Evolutionary conservation across 306 rosid genomes (phyloP).

Genomic region (Carpinus viminea): DNA sequence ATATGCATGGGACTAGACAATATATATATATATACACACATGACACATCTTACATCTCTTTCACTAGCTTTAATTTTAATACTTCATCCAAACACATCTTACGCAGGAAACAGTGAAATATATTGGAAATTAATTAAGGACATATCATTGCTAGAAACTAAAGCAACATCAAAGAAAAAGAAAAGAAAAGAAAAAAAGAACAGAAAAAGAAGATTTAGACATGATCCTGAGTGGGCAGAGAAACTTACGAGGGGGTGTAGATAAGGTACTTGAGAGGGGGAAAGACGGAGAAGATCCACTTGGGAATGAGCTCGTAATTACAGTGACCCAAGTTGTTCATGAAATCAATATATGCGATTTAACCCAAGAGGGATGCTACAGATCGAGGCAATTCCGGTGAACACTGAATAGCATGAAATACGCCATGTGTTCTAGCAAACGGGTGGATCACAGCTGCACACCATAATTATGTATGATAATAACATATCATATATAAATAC

Average conservation of each 20-base stretch:
- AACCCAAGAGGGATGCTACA: neutral
- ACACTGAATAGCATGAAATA: conserved; percentile 26
- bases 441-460: conserved; percentile 52
- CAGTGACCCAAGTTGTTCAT: conserved; percentile 64
- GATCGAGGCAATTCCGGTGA: conserved; percentile 25
- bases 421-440: conserved; percentile 45
- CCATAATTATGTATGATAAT: too few relatives aligned
- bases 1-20: too few relatives aligned
- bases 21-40: too few relatives aligned
- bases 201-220: too few relatives aligned
- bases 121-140: too few relatives aligned
- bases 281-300: conserved; percentile 30
- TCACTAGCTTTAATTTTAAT: too few relatives aligned
- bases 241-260: conserved; percentile 40
- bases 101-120: too few relatives aligned
- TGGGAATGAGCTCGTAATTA: conserved; percentile 50
- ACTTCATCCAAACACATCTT: too few relatives aligned
- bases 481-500: too few relatives aligned
- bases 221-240: too few relatives aligned
- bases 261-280: conserved; percentile 48
- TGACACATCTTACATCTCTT: too few relatives aligned
- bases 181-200: neutral
- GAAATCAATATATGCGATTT: conserved; percentile 36
- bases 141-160: too few relatives aligned
- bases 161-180: neutral